Conservation (phyloP, 2,329 filamentous ascomycete genomes). For the Tolypocladium album region DNA sequence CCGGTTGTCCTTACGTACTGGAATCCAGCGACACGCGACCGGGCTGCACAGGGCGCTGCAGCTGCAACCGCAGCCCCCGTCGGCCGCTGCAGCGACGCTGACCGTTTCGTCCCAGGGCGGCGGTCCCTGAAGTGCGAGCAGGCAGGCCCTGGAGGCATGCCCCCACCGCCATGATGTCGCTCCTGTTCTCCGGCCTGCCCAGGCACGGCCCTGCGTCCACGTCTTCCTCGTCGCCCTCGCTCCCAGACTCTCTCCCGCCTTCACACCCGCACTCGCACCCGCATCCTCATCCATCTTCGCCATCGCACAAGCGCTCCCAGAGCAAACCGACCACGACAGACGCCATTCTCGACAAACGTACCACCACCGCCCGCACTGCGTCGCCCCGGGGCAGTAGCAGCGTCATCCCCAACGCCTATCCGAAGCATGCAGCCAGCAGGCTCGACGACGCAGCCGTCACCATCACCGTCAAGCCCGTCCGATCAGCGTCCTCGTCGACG, state of each 20-base stretch:
- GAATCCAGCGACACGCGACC: constrained; percentile 1
- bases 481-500: constrained; percentile 1
- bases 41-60: background rate
- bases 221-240: background rate
- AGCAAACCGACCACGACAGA: background rate
- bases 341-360: background rate
- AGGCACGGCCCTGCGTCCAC: background rate
- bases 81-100: background rate
- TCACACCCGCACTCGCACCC: background rate
- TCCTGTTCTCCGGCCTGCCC: constrained; percentile 4
- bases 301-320: background rate
- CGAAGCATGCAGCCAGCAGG: constrained; percentile 3
- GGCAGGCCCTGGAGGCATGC: background rate
- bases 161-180: constrained; percentile 4
- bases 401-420: background rate
- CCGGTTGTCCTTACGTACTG: constrained; percentile 1
- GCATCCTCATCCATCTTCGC: background rate
- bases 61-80: background rate
- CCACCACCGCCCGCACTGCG: background rate
- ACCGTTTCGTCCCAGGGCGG: background rate
- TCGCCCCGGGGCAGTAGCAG: background rate
- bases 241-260: background rate
- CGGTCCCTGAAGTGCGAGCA: background rate
- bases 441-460: background rate
- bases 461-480: background rate